Evolutionary conservation across 331 rosid genomes (phyloP).

Genomic region (Dryas integrifolia): DNA sequence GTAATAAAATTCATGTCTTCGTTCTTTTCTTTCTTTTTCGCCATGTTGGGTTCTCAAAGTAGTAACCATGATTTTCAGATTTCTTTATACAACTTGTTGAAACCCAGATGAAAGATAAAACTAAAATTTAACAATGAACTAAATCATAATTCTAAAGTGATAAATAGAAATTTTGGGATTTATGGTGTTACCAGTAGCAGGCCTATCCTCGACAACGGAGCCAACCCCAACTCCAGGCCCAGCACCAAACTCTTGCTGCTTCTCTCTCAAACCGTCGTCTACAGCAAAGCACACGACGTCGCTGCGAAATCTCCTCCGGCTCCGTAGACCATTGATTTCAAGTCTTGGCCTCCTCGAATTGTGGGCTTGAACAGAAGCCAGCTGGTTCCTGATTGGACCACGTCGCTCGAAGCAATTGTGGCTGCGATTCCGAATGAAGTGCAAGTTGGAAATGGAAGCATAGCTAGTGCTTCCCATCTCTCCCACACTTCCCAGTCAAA

Average conservation of each 20-base stretch:
- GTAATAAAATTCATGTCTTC: background rate
- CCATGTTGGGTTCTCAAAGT: background rate
- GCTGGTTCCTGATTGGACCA: constrained; percentile 38
- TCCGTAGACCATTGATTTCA: constrained; percentile 31
- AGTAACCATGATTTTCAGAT: too few species aligned
- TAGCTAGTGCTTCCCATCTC: constrained; percentile 57
- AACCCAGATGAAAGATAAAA: background rate
- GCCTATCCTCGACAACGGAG: constrained; percentile 68
- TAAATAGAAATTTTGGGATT: background rate
- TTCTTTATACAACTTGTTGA: background rate
- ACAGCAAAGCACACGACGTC: constrained; percentile 60
- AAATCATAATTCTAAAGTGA: background rate
- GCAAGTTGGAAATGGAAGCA: constrained; percentile 49
- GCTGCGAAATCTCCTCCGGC: constrained; percentile 17
- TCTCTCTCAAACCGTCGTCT: constrained; percentile 62
- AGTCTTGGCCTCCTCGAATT: constrained; percentile 26
- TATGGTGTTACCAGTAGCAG: constrained; percentile 39
- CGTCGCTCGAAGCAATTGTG: constrained; percentile 24
- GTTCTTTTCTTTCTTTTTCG: background rate
- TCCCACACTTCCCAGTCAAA: constrained; percentile 5
- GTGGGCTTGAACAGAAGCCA: constrained; percentile 34
- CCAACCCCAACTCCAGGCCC: constrained; percentile 38
- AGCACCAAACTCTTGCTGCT: constrained; percentile 42
- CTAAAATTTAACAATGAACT: background rate
- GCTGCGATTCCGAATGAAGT: constrained; percentile 28